phyloP scores from a whole-genome alignment of 495 filamentous ascomycete species.

The Trichoderma parareesei region DNA sequence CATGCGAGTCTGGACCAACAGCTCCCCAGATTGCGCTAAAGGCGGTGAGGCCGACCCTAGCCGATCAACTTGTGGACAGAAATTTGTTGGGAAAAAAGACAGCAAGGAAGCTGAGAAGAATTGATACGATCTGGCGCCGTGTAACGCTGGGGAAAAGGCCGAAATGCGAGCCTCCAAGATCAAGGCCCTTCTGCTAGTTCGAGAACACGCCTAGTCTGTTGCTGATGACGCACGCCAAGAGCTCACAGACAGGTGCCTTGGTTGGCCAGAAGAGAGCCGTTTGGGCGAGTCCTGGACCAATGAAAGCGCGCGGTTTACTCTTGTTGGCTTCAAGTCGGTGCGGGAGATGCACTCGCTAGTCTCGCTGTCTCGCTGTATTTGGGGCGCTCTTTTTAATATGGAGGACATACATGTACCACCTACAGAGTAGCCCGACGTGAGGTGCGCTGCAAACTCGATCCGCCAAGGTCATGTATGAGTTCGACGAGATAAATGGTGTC shows the following conservation, averaged over 20 bases:
- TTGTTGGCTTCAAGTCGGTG: neutral
- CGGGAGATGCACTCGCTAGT: neutral
- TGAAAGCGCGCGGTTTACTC: neutral
- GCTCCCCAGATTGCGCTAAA: neutral
- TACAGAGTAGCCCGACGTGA: too few relatives aligned
- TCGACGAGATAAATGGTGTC: too few relatives aligned
- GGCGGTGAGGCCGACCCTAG: neutral
- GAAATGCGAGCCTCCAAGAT: neutral
- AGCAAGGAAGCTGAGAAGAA: neutral
- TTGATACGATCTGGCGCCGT: neutral
- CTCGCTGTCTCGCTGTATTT: neutral
- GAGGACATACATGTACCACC: neutral
- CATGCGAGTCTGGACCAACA: neutral
- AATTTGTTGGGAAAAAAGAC: neutral
- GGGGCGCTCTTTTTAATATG: neutral
- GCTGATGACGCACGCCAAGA: constrained; percentile 4
- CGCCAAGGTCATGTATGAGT: too few relatives aligned
- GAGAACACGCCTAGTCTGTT: neutral
- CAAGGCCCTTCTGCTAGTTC: neutral
- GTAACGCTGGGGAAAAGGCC: neutral
- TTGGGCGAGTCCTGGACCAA: neutral
- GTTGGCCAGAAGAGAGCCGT: neutral
- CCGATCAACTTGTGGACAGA: neutral
- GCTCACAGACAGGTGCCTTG: neutral
- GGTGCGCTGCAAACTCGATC: too few relatives aligned